phyloP scores from a whole-genome alignment of 1,284 basidiomycete genomes.

The Marasmius oreades region DNA sequence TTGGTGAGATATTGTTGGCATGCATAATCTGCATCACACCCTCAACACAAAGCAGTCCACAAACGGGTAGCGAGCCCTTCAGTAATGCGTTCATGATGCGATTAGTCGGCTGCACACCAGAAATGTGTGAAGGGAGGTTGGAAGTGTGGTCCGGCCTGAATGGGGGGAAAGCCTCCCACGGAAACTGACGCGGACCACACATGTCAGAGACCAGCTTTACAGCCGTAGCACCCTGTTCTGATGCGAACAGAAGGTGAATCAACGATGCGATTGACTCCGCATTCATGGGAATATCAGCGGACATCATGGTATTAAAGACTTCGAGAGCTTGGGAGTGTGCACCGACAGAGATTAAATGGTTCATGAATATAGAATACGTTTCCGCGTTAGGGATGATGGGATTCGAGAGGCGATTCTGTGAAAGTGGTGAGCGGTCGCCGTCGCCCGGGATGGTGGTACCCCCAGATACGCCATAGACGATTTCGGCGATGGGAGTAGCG shows the following conservation, averaged over 20 bases:
- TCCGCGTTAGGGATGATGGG: constrained; percentile 33
- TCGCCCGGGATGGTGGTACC: constrained; percentile 30
- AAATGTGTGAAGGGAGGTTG: constrained; percentile 27
- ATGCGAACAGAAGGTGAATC: constrained; percentile 49
- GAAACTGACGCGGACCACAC: constrained; percentile 27
- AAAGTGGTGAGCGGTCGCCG: constrained; percentile 20
- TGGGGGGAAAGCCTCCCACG: constrained; percentile 15
- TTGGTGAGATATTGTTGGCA: constrained; percentile 41
- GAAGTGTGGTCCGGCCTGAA: constrained; percentile 13
- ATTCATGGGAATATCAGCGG: constrained; percentile 42
- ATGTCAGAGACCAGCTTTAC: constrained; percentile 45
- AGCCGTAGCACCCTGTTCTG: constrained; percentile 44
- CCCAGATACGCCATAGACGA: constrained; percentile 27
- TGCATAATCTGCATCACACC: constrained; percentile 53
- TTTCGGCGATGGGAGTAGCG: constrained; percentile 19
- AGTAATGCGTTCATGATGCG: constrained; percentile 60
- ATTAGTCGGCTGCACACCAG: constrained; percentile 37
- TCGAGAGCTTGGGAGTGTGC: constrained; percentile 44
- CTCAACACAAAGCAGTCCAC: constrained; percentile 44
- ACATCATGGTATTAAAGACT: constrained; percentile 46
- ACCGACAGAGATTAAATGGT: constrained; percentile 44
- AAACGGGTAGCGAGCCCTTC: constrained; percentile 40
- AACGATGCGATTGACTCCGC: constrained; percentile 46
- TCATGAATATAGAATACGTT: constrained; percentile 65
- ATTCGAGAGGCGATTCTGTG: constrained; percentile 10